A percentile compares a stretch with the other conserved stretches of the same genome.
phyloP scores from a whole-genome alignment of 2,329 filamentous ascomycete species.

The Trichoderma koningii region DNA sequence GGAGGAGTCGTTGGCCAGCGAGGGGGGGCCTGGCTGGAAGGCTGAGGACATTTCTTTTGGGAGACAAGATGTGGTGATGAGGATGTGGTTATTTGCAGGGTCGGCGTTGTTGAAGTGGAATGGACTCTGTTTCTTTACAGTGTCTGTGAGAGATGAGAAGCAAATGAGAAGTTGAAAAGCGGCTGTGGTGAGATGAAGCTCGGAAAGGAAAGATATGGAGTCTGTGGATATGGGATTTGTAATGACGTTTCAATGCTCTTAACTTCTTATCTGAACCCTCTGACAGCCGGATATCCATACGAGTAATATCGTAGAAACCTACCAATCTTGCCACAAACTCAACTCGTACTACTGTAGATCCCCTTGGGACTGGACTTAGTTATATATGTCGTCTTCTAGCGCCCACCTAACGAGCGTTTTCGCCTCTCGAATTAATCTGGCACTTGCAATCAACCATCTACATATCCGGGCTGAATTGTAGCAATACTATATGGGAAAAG shows the following conservation, averaged over 20 bases:
- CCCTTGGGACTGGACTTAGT: too few relatives aligned
- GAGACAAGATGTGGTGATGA: background rate
- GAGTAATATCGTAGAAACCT: background rate
- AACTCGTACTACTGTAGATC: too few relatives aligned
- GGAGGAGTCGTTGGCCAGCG: slow-evolving; percentile 50
- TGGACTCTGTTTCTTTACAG: background rate
- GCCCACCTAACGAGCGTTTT: background rate
- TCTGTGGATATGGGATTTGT: slow-evolving; percentile 1
- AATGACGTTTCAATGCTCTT: background rate
- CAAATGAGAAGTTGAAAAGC: background rate
- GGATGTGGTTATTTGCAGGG: background rate
- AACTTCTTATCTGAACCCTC: background rate
- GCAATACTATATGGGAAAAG: background rate
- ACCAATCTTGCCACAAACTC: too few relatives aligned
- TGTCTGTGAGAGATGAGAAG: background rate
- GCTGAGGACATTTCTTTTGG: slow-evolving; percentile 17
- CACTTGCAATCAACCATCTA: background rate
- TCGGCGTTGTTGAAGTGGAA: background rate
- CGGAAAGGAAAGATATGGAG: background rate
- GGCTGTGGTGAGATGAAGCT: background rate
- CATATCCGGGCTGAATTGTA: slow-evolving; percentile 15
- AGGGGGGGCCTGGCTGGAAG: slow-evolving; percentile 22
- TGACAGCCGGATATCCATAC: background rate
- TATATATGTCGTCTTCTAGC: background rate
- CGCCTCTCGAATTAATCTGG: background rate